A percentile compares a stretch with the other conserved stretches of the same genome.
Conservation (phyloP, 345 rosid genomes). For the Camelina laxa region DNA sequence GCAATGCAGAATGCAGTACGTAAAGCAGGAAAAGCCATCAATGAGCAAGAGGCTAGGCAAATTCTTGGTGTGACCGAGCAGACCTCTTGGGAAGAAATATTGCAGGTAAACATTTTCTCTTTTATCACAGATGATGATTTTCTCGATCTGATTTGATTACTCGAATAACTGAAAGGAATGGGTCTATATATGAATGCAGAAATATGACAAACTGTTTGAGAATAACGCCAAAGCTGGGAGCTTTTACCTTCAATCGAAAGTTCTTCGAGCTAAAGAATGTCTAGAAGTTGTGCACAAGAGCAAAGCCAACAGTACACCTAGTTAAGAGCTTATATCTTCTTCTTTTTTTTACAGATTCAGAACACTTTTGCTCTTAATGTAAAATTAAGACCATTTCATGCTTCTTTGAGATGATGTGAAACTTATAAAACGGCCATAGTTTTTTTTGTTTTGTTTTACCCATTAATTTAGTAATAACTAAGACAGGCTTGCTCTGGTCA, state of each 20-base stretch:
- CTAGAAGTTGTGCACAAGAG: conserved; percentile 58
- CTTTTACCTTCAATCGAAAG: conserved; percentile 96
- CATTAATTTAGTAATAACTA: conserved; percentile 22
- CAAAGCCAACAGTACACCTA: conserved; percentile 55
- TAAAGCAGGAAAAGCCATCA: conserved; percentile 72
- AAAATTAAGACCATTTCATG: conserved; percentile 24
- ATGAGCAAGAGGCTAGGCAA: conserved; percentile 87
- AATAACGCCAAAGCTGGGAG: conserved; percentile 80
- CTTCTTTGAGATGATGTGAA: conserved; percentile 33
- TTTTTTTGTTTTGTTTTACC: not conserved
- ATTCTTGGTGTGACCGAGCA: conserved; percentile 78
- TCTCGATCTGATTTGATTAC: not conserved
- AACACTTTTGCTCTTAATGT: conserved; percentile 32
- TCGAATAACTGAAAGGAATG: conserved; percentile 27
- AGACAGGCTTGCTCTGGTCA: conserved; percentile 22
- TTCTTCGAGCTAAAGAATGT: conserved; percentile 90
- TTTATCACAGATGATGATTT: not conserved
- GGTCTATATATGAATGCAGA: conserved; percentile 53
- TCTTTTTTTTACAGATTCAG: not conserved
- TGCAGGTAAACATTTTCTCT: conserved; percentile 53
- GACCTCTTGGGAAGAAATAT: conserved; percentile 81
- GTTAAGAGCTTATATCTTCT: conserved; percentile 35
- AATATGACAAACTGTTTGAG: conserved; percentile 76
- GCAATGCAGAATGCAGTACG: conserved; percentile 66
- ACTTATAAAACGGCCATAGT: conserved; percentile 18